Evolutionary conservation across 306 rosid species (phyloP).

Genomic region (Purshia tridentata): DNA sequence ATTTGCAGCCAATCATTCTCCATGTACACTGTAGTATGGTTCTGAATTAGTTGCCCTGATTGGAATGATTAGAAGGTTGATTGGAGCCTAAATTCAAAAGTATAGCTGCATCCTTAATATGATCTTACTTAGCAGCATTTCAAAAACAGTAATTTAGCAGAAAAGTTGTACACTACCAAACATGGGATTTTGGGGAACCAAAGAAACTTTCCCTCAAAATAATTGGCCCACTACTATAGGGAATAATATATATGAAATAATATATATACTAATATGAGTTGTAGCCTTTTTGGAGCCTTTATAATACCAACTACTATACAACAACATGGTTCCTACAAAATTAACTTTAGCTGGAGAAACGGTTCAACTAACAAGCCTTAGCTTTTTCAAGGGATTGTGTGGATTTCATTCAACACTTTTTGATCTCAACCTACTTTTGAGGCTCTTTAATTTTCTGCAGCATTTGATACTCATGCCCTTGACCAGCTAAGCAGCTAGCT

Average conservation of each 20-base stretch:
- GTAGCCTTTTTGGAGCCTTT: slow-evolving; percentile 23
- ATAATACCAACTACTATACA: slow-evolving; percentile 53
- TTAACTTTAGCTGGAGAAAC: slow-evolving; percentile 50
- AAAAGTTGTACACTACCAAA: neutral
- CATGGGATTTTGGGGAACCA: slow-evolving; percentile 4
- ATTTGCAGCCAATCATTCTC: slow-evolving; percentile 6
- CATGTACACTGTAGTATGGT: too few species aligned
- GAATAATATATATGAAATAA: neutral
- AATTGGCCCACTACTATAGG: neutral
- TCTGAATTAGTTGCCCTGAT: neutral
- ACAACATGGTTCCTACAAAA: slow-evolving; percentile 33
- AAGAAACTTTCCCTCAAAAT: neutral
- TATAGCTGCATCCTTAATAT: neutral
- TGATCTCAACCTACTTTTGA: slow-evolving; percentile 34
- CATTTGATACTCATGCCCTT: neutral
- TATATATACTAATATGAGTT: neutral
- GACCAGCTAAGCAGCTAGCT: neutral
- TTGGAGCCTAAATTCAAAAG: neutral
- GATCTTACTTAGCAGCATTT: neutral
- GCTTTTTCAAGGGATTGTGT: slow-evolving; percentile 6
- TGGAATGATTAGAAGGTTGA: neutral
- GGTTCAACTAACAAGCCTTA: slow-evolving; percentile 42
- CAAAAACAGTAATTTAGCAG: too few species aligned
- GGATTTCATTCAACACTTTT: slow-evolving; percentile 21
- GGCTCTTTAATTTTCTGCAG: slow-evolving; percentile 37